Percentiles rank a stretch among this genome's conserved stretches.
phyloP scores from a whole-genome alignment of 352 stramenopile species.

The Phytophthora meadii region DNA sequence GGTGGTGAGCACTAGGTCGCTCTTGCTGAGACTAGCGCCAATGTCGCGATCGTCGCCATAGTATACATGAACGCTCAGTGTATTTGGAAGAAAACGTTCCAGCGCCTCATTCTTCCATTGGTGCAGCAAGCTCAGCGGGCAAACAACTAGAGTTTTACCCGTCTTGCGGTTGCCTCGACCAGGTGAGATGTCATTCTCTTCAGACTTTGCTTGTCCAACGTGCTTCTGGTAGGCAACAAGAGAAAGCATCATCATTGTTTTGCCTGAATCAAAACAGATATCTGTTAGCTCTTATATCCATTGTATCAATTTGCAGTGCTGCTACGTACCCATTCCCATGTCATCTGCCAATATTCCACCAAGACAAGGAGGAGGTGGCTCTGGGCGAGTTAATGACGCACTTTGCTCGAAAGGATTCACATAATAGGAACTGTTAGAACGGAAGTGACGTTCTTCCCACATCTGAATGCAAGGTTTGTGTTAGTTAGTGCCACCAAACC shows the following conservation, averaged over 20 bases:
- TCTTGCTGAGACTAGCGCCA: constrained; percentile 32
- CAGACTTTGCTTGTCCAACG: constrained; percentile 22
- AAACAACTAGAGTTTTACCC: constrained; percentile 85
- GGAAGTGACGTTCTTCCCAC: constrained; percentile 74
- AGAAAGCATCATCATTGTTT: constrained; percentile 86
- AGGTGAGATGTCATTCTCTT: constrained; percentile 5
- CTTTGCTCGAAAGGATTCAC: constrained; percentile 87
- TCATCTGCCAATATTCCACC: constrained; percentile 92
- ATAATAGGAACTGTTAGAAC: constrained; percentile 62
- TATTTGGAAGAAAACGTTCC: constrained; percentile 61
- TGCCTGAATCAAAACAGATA: constrained; percentile 39
- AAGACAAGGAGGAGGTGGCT: constrained; percentile 62
- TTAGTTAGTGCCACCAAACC: too few species aligned
- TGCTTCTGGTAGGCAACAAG: constrained; percentile 69
- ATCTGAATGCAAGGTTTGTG: constrained; percentile 41
- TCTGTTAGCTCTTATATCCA: constrained; percentile 1
- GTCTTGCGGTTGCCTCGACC: constrained; percentile 9
- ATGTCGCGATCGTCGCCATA: constrained; percentile 72
- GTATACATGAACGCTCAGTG: constrained; percentile 67
- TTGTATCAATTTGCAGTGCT: not conserved
- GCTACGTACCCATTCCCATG: constrained; percentile 88
- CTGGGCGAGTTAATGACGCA: constrained; percentile 63
- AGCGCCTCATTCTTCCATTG: constrained; percentile 90
- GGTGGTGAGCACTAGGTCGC: constrained; percentile 85
- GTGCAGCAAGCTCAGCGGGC: constrained; percentile 87